Evolutionary conservation across 257 asterid species (phyloP).

Genomic region (Mentha longifolia): DNA sequence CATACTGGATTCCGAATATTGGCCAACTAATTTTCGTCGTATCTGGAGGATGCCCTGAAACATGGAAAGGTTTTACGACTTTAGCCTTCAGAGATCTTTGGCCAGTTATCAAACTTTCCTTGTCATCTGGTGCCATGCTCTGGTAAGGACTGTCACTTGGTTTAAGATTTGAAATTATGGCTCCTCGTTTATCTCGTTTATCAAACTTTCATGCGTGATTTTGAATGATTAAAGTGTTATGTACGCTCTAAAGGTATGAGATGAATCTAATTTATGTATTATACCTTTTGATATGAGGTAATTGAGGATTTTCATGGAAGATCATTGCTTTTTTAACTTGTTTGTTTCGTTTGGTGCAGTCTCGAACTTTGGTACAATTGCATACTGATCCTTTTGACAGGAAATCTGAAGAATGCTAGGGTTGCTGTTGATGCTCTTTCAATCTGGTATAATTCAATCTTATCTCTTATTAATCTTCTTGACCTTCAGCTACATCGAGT

Average conservation of each 20-base stretch:
- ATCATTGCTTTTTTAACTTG: neutral
- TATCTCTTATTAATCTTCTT: neutral
- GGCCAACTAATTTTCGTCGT: conserved; percentile 59
- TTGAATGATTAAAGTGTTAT: neutral
- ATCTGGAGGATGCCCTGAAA: conserved; percentile 70
- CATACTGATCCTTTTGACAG: conserved; percentile 66
- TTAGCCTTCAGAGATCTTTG: conserved; percentile 69
- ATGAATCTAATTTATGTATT: neutral
- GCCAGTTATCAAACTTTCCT: conserved; percentile 72
- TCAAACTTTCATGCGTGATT: neutral
- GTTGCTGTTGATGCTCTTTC: conserved; percentile 74
- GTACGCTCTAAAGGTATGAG: no score
- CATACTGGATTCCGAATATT: conserved; percentile 70
- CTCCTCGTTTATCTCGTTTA: neutral
- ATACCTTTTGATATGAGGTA: conserved; percentile 17
- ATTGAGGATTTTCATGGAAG: no score
- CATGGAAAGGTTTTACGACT: conserved; percentile 75
- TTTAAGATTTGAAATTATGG: neutral
- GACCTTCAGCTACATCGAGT: neutral
- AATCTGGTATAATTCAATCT: conserved; percentile 55
- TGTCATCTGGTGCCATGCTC: conserved; percentile 80
- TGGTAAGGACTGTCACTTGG: conserved; percentile 46
- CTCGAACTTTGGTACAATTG: conserved; percentile 81
- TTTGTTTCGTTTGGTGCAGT: conserved; percentile 40
- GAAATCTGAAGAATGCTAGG: conserved; percentile 66